Base-by-base conservation (phyloP, 1,284 basidiomycete genomes). In the Tranzscheliella williamsii region DNA sequence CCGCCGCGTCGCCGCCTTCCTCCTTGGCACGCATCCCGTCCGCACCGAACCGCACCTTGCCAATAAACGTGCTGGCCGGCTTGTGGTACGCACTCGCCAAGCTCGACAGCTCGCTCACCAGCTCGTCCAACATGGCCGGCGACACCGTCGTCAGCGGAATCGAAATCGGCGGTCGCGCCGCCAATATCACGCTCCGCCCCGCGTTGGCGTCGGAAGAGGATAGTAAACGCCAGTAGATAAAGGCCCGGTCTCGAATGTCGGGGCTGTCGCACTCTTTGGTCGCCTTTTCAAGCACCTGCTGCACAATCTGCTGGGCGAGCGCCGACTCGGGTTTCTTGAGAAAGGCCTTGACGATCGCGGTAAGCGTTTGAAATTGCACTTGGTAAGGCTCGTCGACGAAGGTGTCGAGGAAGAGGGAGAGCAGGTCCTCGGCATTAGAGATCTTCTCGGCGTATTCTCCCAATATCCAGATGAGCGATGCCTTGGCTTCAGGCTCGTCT, bases 371-470 rank as follows among this genome's bases (percentile, higher is more conserved):
- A 26, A 97, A 83, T 84, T 98, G 94, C 3, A 97, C 94, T 67
- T 89, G 86, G 67, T 93, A 90, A 4, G 91, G 87, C 79, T 98
- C 94, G 73, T 98, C 94, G 31, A 84, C 86, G 81, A 97, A 98
- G 2, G 87, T 84, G 62, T 94, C 90, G 23, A 96, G 87, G 72
- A 96, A 97, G 47, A 88, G 87, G 13, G 86, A 85, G 51, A 98
- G 82, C 29, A 97, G 82, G 73, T 97, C 94, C 76, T 90, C 91
- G 8, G 90, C 90, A 67, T 98, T 98, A 71, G 93, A 90, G 67
- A 97, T 97, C 79, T 92, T 91, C 78, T 89, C 89, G 12, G 94
- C 91, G 75, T 98, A 97, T 80, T 97, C 92, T 40, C 94, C 94
- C 44, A 98, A 88, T 70, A 98, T 97, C 94, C 94, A 98, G 72